Evolutionary conservation across 176 grass and related monocot genomes (phyloP), one percentile per base, ranked within the genome.

Genomic region (Panicum miliaceum): DNA sequence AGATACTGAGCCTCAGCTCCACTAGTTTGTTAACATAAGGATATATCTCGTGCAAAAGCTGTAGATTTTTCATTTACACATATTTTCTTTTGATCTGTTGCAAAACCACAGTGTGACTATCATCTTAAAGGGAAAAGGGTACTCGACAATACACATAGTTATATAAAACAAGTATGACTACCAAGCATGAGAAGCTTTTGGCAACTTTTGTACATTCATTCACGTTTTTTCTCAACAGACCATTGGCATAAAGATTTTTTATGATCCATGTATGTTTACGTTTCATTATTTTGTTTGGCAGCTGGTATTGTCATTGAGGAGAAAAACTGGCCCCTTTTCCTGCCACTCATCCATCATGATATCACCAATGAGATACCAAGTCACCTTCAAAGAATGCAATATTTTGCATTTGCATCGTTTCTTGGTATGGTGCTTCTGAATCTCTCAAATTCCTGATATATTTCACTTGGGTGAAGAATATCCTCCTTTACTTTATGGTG

Each of bases 261-360:
- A 27, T 80, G 1, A 15, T 72, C 32, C 29, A 50, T 77, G 25
- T 41, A 57, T 82, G 52, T 52, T 22, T 80, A 26, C 7, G 22
- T 19, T 84, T 25, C 19, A 4, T 75, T 75, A 38, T 75, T 87
- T 68, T 40, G 14, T 69, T 52, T 75, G 25, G 35, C 71, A 99
- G 97, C 91, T 94, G 97, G 97, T 48, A 94, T 96, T 88, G 88
- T 92, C 53, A 92, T 99, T 12, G 93, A 99, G 60, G 91, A 96
- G 75, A 99, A 99, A 92, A 99, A 99, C 25, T 99, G 97, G 97
- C 97, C 97, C 72, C 93, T 93, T 62, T 96, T 96, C 80, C 78
- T 99, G 40, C 97, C 97, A 73, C 88, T 99, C 45, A 99, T 99
- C 46, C 97, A 99, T 89, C 93, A 99, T 88, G 97, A 99, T 83